Base-by-base conservation (phyloP, 441 rosid species). In the Francoa sonchifolia region DNA sequence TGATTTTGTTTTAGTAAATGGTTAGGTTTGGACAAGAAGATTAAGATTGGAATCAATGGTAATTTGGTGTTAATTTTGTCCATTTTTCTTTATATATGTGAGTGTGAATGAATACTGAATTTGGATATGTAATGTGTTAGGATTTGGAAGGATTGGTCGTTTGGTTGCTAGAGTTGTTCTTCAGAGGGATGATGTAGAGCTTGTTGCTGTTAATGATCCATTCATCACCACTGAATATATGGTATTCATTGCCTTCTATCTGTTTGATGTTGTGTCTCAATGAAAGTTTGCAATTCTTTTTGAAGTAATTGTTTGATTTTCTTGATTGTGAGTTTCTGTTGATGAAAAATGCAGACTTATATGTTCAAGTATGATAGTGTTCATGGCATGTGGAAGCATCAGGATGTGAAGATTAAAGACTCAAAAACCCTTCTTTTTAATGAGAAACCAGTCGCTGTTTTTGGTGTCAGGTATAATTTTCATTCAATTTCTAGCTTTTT, bases 361-460 rank as follows among this genome's bases (percentile, higher is more conserved):
- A 81, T 81, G 92, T 77, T 81, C 61, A 81, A 81, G 66, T 75
- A 81, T 55, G 92, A 77, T 51, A 77, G 79, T 40, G 87, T 81
- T 50, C 92, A 81, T 44, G 86, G 92, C 16, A 76, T 63, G 36
- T 81, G 93, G 84, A 81, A 77, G 59, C 83, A 77, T 59, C 21
- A 69, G 42, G 87, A 77, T 1, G 13, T 81, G 29, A 81, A 73
- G 72, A 77, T 77, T 6, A 74, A 74, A 67, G 79, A 74, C 27
- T 62, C 69, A 27, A 80, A 77, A 54, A 77, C 86, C 8, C 81
- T 81, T 51, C 87, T 77, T 52, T 77, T 81, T 37, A 79, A 82
- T 6, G 68, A 66, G 45, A 77, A 62, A 59, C 37, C 79, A 0
- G 84, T 81, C 60, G 0, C 74, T 12, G 76, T 73, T 50, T 81